A percentile compares a stretch with the other conserved stretches of the same genome.
phyloP scores from a whole-genome alignment of 352 stramenopile species.

The Phytophthora sp. region DNA sequence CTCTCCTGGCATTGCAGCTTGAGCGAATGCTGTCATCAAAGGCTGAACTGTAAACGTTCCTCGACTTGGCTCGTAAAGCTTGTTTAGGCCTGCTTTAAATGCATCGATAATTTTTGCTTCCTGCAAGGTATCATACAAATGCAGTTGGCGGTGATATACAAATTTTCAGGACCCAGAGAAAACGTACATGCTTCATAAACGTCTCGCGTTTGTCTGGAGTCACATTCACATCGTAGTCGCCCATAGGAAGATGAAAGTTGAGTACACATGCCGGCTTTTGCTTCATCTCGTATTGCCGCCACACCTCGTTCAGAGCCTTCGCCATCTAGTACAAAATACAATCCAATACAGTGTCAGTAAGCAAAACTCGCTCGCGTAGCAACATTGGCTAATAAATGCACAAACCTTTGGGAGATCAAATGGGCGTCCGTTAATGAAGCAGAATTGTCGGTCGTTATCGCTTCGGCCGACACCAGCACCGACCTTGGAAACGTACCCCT shows the following conservation, averaged over 20 bases:
- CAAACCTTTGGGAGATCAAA: constrained; percentile 92
- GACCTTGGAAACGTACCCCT: constrained; percentile 77
- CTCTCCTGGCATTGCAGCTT: constrained; percentile 22
- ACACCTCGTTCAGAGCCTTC: constrained; percentile 90
- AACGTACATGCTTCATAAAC: constrained; percentile 74
- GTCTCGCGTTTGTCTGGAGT: constrained; percentile 97
- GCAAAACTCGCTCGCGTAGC: not conserved
- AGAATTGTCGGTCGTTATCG: constrained; percentile 94
- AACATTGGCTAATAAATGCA: not conserved
- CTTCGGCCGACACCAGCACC: constrained; percentile 71
- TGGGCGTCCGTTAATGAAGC: constrained; percentile 96
- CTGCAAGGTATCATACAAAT: constrained; percentile 21
- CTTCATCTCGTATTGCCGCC: constrained; percentile 90
- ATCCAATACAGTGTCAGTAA: not conserved
- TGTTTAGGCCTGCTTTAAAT: constrained; percentile 61
- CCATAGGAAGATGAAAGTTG: constrained; percentile 87
- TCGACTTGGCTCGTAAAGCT: constrained; percentile 68
- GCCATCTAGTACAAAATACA: constrained; percentile 49
- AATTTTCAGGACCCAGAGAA: not conserved
- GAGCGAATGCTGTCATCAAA: constrained; percentile 53
- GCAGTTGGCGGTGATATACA: not conserved
- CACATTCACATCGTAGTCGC: constrained; percentile 96
- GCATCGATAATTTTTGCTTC: constrained; percentile 65
- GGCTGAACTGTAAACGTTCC: constrained; percentile 70
- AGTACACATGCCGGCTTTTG: constrained; percentile 95